phyloP scores from a whole-genome alignment of 2,329 filamentous ascomycete species.

The Aspergillus sp. region DNA sequence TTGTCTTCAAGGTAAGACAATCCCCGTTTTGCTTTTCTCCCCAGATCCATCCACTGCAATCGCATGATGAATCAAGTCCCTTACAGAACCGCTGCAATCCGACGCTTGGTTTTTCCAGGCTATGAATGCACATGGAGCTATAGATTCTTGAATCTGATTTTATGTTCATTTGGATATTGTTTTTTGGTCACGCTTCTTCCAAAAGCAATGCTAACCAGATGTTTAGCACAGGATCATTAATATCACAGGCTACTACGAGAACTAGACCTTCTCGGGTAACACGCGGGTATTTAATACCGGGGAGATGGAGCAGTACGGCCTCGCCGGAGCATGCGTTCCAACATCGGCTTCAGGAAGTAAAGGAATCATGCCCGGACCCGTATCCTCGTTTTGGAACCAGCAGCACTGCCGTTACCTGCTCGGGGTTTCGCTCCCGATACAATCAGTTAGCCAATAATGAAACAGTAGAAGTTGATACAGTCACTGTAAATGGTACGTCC shows the following conservation, averaged over 20 bases:
- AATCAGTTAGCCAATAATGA: slow-evolving; percentile 37
- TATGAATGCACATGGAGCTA: slow-evolving; percentile 42
- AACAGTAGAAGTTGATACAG: slow-evolving; percentile 39
- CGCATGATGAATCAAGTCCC: slow-evolving; percentile 46
- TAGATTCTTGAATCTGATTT: slow-evolving; percentile 15
- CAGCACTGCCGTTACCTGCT: slow-evolving; percentile 31
- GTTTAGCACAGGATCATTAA: slow-evolving; percentile 27
- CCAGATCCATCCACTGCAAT: slow-evolving; percentile 2
- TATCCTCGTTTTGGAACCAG: slow-evolving; percentile 40
- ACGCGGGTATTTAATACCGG: background rate
- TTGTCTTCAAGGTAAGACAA: slow-evolving; percentile 36
- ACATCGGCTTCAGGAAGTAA: slow-evolving; percentile 39
- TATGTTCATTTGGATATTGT: background rate
- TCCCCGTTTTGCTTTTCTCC: slow-evolving; percentile 8
- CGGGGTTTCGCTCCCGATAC: slow-evolving; percentile 40
- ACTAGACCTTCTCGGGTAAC: slow-evolving; percentile 9
- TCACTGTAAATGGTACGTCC: slow-evolving; percentile 46
- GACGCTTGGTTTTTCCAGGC: slow-evolving; percentile 50
- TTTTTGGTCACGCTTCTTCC: background rate
- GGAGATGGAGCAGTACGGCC: slow-evolving; percentile 23
- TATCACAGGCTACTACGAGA: slow-evolving; percentile 5
- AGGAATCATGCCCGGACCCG: slow-evolving; percentile 32
- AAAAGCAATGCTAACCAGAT: slow-evolving; percentile 23
- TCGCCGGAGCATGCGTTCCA: slow-evolving; percentile 36
- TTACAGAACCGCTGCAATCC: slow-evolving; percentile 68